Percentiles rank a stretch among this genome's conserved stretches.
These are phyloP conservation scores for Phytophthora vignae DNA, from an alignment of 352 stramenopile genomes.

Conservation along the genomic window DNA sequence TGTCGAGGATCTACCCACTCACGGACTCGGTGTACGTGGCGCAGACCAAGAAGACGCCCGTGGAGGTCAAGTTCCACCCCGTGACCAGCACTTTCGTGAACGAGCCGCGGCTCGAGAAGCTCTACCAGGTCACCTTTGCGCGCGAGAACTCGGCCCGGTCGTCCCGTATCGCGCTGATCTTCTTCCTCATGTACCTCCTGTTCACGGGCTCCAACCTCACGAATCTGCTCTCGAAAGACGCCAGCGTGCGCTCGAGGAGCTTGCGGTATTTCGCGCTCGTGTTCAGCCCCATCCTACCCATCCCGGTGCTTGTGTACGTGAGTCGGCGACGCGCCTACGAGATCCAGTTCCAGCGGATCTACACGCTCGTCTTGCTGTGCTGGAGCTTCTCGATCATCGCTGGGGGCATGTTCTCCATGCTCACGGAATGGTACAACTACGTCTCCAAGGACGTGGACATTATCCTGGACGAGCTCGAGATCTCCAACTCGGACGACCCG, in stretches of 20 bases:
- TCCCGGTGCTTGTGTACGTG: constrained; percentile 75
- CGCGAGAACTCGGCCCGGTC: constrained; percentile 77
- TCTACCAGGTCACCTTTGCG: constrained; percentile 86
- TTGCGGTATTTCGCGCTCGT: constrained; percentile 74
- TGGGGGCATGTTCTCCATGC: constrained; percentile 85
- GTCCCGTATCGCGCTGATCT: constrained; percentile 65
- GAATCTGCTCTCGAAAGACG: constrained; percentile 72
- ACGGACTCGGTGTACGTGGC: constrained; percentile 75
- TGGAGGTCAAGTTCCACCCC: constrained; percentile 83
- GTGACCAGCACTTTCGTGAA: constrained; percentile 79
- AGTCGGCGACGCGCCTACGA: constrained; percentile 69
- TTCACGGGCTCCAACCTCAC: constrained; percentile 79
- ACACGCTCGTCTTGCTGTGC: constrained; percentile 69
- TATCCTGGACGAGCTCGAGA: constrained; percentile 65
- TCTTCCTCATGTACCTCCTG: constrained; percentile 77
- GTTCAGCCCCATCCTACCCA: constrained; percentile 70
- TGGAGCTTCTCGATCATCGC: constrained; percentile 81
- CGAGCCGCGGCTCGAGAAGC: constrained; percentile 73
- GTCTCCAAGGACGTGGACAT: constrained; percentile 72
- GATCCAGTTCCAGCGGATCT: constrained; percentile 78
- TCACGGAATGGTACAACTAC: constrained; percentile 85
- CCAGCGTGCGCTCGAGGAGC: constrained; percentile 56
- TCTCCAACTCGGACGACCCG: constrained; percentile 37
- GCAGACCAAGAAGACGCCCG: constrained; percentile 77
- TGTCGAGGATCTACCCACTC: constrained; percentile 79